Conservation (phyloP, 2,329 filamentous ascomycete species). For the Fusarium subglutinans region DNA sequence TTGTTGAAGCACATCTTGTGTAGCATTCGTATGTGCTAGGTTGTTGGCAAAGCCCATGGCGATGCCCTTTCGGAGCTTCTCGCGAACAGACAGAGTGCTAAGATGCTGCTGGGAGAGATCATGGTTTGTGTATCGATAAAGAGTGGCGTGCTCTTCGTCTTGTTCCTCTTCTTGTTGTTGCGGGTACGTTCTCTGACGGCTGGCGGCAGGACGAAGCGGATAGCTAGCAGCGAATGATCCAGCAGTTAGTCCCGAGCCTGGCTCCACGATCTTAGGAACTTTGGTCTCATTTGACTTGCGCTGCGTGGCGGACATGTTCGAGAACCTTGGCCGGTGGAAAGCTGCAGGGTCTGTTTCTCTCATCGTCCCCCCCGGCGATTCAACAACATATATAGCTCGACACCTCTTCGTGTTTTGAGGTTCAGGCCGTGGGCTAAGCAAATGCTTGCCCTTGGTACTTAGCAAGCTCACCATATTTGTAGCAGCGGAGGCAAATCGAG, state of each 20-base stretch:
- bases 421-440: constrained; percentile 22
- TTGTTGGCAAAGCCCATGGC: constrained; percentile 26
- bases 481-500: not conserved
- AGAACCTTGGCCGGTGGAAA: not conserved
- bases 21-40: not conserved
- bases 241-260: no score
- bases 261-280: not conserved
- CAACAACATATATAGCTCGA: constrained; percentile 8
- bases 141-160: not conserved
- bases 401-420: constrained; percentile 9
- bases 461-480: constrained; percentile 8
- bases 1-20: not conserved
- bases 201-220: not conserved
- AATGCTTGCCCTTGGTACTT: constrained; percentile 7
- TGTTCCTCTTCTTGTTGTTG: not conserved
- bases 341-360: constrained; percentile 9
- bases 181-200: not conserved
- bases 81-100: constrained; percentile 14
- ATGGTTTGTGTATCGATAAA: not conserved
- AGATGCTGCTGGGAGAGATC: constrained; percentile 25
- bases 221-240: no score
- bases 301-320: not conserved
- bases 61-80: constrained; percentile 35
- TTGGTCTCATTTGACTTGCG: not conserved
- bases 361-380: constrained; percentile 32